Evolutionary conservation across 1,284 basidiomycete genomes (phyloP).

Genomic region (Sporisorium iseilematis-ciliati): DNA sequence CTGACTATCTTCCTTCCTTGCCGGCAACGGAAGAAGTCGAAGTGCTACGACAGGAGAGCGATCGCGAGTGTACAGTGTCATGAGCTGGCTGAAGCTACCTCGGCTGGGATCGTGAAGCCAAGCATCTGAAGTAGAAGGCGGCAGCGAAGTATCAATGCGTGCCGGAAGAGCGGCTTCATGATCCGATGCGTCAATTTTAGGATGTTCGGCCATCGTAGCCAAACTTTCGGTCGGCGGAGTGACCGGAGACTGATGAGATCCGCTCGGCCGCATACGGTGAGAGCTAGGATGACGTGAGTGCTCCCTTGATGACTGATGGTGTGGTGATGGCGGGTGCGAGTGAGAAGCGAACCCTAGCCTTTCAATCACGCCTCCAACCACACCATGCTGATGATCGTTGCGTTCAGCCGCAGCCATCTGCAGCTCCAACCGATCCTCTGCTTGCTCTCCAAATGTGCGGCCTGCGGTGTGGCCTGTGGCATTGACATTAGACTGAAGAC

Average conservation of each 20-base stretch:
- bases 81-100: slow-evolving; percentile 27
- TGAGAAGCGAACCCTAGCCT: slow-evolving; percentile 32
- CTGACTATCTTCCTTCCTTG: not conserved
- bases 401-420: slow-evolving; percentile 51
- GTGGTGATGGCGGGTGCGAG: slow-evolving; percentile 12
- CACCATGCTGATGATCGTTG: slow-evolving; percentile 50
- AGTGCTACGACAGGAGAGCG: slow-evolving; percentile 42
- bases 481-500: slow-evolving; percentile 39
- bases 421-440: slow-evolving; percentile 41
- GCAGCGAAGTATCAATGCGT: not conserved
- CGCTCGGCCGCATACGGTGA: slow-evolving; percentile 30
- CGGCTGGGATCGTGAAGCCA: slow-evolving; percentile 36
- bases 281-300: slow-evolving; percentile 15
- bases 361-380: slow-evolving; percentile 48
- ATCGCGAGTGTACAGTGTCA: slow-evolving; percentile 33
- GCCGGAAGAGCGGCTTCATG: not conserved
- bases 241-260: slow-evolving; percentile 15
- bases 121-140: slow-evolving; percentile 18
- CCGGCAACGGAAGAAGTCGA: slow-evolving; percentile 21
- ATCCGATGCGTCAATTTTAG: not conserved
- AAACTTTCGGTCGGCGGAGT: slow-evolving; percentile 3
- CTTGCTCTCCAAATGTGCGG: slow-evolving; percentile 20
- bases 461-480: slow-evolving; percentile 39
- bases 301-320: slow-evolving; percentile 3
- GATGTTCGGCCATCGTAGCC: not conserved